Evolutionary conservation across 2,329 filamentous ascomycete species (phyloP).

Genomic region (Pestalotiopsis sp.): DNA sequence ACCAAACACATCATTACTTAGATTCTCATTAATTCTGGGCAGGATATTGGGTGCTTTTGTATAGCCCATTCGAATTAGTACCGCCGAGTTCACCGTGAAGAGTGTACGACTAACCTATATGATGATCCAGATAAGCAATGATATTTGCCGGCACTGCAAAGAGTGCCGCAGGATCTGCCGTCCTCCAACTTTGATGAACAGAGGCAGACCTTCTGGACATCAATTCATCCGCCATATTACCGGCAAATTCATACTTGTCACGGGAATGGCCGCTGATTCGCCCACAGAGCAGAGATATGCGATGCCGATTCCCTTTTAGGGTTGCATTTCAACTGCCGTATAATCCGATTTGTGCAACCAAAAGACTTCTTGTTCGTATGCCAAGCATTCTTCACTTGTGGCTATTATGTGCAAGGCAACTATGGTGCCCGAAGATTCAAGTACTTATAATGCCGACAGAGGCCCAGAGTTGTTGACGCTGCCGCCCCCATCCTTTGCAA

Average conservation of each 20-base stretch:
- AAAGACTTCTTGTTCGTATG: neutral
- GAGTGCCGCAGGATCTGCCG: neutral
- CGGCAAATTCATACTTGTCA: neutral
- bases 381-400: neutral
- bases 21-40: too few relatives aligned
- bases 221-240: neutral
- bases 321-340: neutral
- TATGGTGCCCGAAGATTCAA: too few relatives aligned
- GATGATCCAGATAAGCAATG: neutral
- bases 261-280: neutral
- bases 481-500: too few relatives aligned
- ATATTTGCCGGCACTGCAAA: neutral
- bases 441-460: neutral
- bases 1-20: too few relatives aligned
- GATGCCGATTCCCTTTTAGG: neutral
- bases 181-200: neutral
- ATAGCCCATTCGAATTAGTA: too few relatives aligned
- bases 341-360: neutral
- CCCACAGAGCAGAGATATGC: neutral
- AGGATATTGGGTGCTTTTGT: too few relatives aligned
- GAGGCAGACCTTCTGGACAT: neutral
- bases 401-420: neutral
- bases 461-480: neutral
- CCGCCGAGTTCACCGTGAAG: neutral
- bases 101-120: neutral